Evolutionary conservation across 176 grass and related monocot genomes (phyloP).

Genomic region (Hordeum vulgare): MorexV3_pseudomolecules_assembly NC_058524.1:154136832-154137331

Average conservation of each 20-base stretch:
- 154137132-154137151: background rate
- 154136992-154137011: slow-evolving; percentile 19
- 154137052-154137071: background rate
- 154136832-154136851: slow-evolving; percentile 65
- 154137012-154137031: too few relatives aligned
- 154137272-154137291: background rate
- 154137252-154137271: background rate
- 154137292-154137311: background rate
- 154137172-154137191: background rate
- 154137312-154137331: background rate
- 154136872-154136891: slow-evolving; percentile 40
- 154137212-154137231: background rate
- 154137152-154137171: background rate
- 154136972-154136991: slow-evolving; percentile 68
- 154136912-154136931: slow-evolving; percentile 52
- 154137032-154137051: too few relatives aligned
- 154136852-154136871: slow-evolving; percentile 55
- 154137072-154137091: background rate
- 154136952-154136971: slow-evolving; percentile 45
- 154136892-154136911: slow-evolving; percentile 51
- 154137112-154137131: background rate
- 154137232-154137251: background rate
- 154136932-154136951: slow-evolving; percentile 50
- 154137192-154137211: background rate
- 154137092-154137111: background rate